Percentiles rank a stretch among this genome's conserved stretches.
phyloP scores from a whole-genome alignment of 2,329 filamentous ascomycete species.

The Dothideomycetes sp. region DNA sequence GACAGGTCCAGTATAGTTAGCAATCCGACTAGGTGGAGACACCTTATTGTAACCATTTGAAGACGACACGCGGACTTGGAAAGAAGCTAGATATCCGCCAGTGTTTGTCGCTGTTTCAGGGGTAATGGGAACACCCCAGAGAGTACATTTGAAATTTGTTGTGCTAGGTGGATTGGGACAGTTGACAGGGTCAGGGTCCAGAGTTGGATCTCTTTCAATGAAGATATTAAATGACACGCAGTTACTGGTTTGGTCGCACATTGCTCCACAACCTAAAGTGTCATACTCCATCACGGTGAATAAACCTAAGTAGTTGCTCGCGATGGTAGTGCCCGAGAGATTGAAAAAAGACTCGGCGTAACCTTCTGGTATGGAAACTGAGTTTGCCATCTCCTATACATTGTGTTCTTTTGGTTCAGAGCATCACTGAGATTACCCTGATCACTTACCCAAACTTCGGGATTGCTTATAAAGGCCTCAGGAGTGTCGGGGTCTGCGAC shows the following conservation, averaged over 20 bases:
- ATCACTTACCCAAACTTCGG: not conserved
- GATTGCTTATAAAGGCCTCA: slow-evolving; percentile 20
- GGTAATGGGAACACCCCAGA: slow-evolving; percentile 14
- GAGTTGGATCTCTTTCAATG: slow-evolving; percentile 13
- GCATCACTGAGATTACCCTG: not conserved
- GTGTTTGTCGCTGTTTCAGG: slow-evolving; percentile 14
- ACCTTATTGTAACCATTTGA: slow-evolving; percentile 23
- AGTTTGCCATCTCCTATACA: slow-evolving; percentile 18
- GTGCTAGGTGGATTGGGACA: slow-evolving; percentile 18
- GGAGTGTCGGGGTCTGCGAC: slow-evolving; percentile 25
- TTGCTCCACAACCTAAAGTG: slow-evolving; percentile 1
- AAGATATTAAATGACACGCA: slow-evolving; percentile 15
- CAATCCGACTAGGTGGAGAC: slow-evolving; percentile 14
- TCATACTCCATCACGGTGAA: slow-evolving; percentile 10
- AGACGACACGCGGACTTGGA: slow-evolving; percentile 24
- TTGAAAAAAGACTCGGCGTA: slow-evolving; percentile 22
- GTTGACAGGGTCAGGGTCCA: slow-evolving; percentile 10
- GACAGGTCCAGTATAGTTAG: slow-evolving; percentile 15
- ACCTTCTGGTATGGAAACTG: slow-evolving; percentile 20
- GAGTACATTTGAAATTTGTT: slow-evolving; percentile 17
- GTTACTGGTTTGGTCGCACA: slow-evolving; percentile 7
- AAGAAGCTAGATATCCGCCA: slow-evolving; percentile 19
- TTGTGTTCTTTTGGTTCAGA: slow-evolving; percentile 10
- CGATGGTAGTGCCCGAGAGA: slow-evolving; percentile 11
- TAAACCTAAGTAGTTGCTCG: slow-evolving; percentile 21